A percentile compares a stretch with the other conserved stretches of the same genome.
phyloP scores from a whole-genome alignment of 352 stramenopile species.

The Phytophthora multivora region DNA sequence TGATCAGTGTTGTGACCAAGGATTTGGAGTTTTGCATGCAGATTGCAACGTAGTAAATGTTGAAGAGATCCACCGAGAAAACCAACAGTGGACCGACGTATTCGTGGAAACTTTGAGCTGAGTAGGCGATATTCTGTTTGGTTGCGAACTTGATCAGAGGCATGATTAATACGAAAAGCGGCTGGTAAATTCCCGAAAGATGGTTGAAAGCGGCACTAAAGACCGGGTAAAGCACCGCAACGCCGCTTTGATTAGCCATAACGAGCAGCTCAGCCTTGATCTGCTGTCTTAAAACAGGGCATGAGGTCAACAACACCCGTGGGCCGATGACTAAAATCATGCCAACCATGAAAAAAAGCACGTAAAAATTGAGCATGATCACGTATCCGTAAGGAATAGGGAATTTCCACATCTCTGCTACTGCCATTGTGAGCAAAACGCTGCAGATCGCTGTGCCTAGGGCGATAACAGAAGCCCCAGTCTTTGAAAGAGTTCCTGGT shows the following conservation, averaged over 20 bases:
- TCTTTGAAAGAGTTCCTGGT: conserved; percentile 1
- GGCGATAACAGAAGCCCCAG: background rate
- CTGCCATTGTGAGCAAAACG: conserved; percentile 1
- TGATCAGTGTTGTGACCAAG: background rate
- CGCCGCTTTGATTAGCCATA: conserved; percentile 11
- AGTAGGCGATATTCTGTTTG: no score
- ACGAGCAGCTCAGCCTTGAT: conserved; percentile 1
- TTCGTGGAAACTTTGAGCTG: no score
- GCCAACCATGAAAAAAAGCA: background rate
- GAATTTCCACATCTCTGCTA: conserved; percentile 11
- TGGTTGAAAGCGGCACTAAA: conserved; percentile 18
- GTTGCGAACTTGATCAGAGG: no score
- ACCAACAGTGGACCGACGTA: no score
- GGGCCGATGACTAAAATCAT: conserved; percentile 7
- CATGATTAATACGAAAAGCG: no score
- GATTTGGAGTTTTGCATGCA: no score
- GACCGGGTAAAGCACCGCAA: conserved; percentile 10
- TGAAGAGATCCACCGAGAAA: no score
- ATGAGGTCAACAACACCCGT: background rate
- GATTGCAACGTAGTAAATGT: no score
- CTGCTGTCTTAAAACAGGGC: background rate
- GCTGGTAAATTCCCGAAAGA: no score
- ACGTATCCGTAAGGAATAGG: conserved; percentile 20
- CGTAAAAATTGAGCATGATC: conserved; percentile 3
- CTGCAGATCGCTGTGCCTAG: background rate